Base-by-base conservation (phyloP, 1,284 basidiomycete species). In the Pseudozyma tsukubaensis region DNA sequence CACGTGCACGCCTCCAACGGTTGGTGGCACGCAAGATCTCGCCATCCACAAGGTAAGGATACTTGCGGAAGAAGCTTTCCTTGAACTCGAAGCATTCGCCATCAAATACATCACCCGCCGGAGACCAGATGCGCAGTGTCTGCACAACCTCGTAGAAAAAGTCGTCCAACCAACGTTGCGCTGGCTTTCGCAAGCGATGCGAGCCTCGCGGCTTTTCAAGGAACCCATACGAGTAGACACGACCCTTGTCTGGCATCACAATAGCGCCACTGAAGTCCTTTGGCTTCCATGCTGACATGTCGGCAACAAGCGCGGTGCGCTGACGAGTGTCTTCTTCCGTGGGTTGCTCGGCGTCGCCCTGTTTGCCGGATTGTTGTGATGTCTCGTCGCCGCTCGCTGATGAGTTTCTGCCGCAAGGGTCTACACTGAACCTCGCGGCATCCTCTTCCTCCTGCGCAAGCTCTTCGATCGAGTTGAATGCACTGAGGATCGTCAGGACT, bases 21-120 rank as follows among this genome's bases (percentile, higher is more conserved):
- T 75, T 75, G 35, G 72, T 75, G 48, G 67, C 56, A 12, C 57
- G 56, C 10, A 75, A 56, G n/a, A 75, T 75, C 48, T 71, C 62
- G 34, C 55, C 68, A 49, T 75, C 72, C 19, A 67, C 72, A 59
- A 75, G 60, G 54, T 63, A 71, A 24, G 72, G 72, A 35, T 75
- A 75, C 51, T 75, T 75, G 50, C 68, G 63, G 64, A 71, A 71
- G 51, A 75, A 68, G 68, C 67, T 71, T 42, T 75, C 72, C 19
- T 71, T 62, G 50, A 71, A 71, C 49, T 75, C 72, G 52, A 75
- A 75, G 43, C 72, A 66, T 35, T 75, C 72, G 53, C 63, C 51
- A 43, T 75, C 72, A 29, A 75, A 75, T 3, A 75, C 68, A 37
- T 75, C 72, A 35, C 72, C 72, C 4, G 60, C 60, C 3, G 72